These are phyloP conservation scores for Trichophyton benhamiae DNA, from an alignment of 2,329 filamentous ascomycete genomes.

Conservation along the genomic window DNA sequence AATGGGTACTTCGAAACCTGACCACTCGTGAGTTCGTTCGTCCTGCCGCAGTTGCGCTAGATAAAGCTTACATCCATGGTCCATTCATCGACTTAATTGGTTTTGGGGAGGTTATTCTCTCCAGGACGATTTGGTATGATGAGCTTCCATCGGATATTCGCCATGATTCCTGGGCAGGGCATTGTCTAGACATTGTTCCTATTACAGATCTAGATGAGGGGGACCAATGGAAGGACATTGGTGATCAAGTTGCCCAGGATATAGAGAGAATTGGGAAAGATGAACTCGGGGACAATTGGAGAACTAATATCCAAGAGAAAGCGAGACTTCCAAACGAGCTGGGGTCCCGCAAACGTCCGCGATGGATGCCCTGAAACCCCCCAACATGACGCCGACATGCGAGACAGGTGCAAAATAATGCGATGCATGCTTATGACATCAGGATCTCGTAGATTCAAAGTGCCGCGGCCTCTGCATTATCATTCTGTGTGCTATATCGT, in stretches of 20 bases:
- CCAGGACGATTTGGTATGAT: constrained; percentile 20
- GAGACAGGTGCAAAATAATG: too few species aligned
- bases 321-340: too few species aligned
- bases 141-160: constrained; percentile 9
- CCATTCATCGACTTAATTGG: constrained; percentile 20
- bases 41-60: constrained; percentile 7
- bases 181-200: constrained; percentile 22
- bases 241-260: constrained; percentile 17
- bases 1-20: constrained; percentile 10
- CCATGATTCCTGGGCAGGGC: constrained; percentile 21
- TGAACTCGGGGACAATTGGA: background rate
- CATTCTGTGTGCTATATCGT: too few species aligned
- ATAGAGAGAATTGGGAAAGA: constrained; percentile 13
- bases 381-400: too few species aligned
- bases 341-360: too few species aligned
- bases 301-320: background rate
- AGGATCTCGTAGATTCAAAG: too few species aligned
- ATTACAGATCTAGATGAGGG: constrained; percentile 9
- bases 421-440: too few species aligned
- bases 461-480: too few species aligned
- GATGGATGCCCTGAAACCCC: too few species aligned
- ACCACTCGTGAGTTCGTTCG: constrained; percentile 8
- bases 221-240: constrained; percentile 19
- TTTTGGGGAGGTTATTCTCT: constrained; percentile 21
- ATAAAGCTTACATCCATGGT: constrained; percentile 6